Evolutionary conservation across 164 flowering plant species (phyloP), one percentile per base, ranked within the genome.

Genomic region (Cinnamomum chago): DNA sequence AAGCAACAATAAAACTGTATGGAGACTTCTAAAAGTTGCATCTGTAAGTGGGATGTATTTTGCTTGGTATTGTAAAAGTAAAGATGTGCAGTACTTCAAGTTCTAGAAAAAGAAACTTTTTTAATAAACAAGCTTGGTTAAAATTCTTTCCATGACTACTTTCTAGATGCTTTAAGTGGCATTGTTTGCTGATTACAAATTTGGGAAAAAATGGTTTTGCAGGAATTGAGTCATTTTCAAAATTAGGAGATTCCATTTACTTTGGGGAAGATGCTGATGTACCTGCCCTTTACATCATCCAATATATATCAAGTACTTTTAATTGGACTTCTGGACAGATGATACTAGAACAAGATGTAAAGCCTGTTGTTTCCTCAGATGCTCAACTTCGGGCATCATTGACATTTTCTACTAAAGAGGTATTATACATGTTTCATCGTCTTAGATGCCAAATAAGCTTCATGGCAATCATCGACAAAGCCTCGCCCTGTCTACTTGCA

Each of bases 171-270:
- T 40, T 9, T 7, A 9, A 40, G 47, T 5, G 10, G 47, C 10
- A 9, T 40, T 40, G 35, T 30, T 30, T 40, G 10, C 10, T 40
- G 47, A 40, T 40, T 9, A 6, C 11, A 40, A 1, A 40, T 7
- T 35, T 35, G 47, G 10, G 7, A 17, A 55, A 62, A 47, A 69
- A 20, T 73, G 22, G 50, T 70, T 78, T 50, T 82, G 68, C 78
- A 95, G 98, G 92, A 78, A 89, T 92, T 73, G 99, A 95, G 73
- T 93, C 98, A 70, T 95, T 95, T 79, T 95, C 99, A 28, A 95
- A 93, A 84, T 80, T 95, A 69, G 98, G 98, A 80, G 99, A 95
- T 79, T 93, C 99, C 5, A 90, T 95, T 78, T 95, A 95, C 83
- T 95, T 92, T 76, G 90, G 88, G 76, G 93, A 87, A 78, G 82